Conservation (phyloP, 2,329 filamentous ascomycete species). For the Penicillium sp. region DNA sequence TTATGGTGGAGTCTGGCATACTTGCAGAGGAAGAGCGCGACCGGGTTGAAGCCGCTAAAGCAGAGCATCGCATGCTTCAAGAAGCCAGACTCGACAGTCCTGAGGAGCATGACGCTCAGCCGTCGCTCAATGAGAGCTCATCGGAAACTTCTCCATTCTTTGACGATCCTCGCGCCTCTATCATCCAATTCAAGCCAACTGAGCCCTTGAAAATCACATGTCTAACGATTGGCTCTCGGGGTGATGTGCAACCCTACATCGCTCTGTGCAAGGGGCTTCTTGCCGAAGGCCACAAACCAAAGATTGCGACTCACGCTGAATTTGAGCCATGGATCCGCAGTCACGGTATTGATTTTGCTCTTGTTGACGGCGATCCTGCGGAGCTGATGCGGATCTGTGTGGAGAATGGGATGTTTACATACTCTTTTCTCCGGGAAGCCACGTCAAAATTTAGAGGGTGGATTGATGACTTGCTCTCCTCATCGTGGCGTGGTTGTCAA, state of each 20-base stretch:
- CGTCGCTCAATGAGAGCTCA: conserved; percentile 31
- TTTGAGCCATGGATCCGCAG: conserved; percentile 86
- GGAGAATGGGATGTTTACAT: conserved; percentile 96
- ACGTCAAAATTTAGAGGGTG: conserved; percentile 88
- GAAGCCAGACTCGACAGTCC: conserved; percentile 62
- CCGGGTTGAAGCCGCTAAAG: conserved; percentile 72
- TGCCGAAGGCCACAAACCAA: conserved; percentile 80
- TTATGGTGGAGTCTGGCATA: conserved; percentile 68
- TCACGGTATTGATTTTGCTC: conserved; percentile 92
- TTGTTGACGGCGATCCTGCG: conserved; percentile 85
- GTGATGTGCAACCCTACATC: conserved; percentile 97
- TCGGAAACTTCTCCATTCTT: conserved; percentile 71
- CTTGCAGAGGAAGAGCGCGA: conserved; percentile 69
- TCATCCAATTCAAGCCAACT: conserved; percentile 86
- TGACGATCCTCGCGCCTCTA: conserved; percentile 83
- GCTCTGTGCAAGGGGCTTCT: conserved; percentile 88
- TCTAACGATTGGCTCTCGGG: conserved; percentile 90
- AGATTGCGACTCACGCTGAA: conserved; percentile 89
- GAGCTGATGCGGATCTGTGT: conserved; percentile 97
- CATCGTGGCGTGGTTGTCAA: conserved; percentile 81
- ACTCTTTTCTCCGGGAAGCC: conserved; percentile 84
- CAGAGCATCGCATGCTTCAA: conserved; percentile 78
- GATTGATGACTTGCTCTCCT: conserved; percentile 84
- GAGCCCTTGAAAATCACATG: conserved; percentile 83
- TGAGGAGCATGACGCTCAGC: conserved; percentile 31